phyloP scores from a whole-genome alignment of 495 filamentous ascomycete genomes.

The Astrothelium subdiscretum region DNA sequence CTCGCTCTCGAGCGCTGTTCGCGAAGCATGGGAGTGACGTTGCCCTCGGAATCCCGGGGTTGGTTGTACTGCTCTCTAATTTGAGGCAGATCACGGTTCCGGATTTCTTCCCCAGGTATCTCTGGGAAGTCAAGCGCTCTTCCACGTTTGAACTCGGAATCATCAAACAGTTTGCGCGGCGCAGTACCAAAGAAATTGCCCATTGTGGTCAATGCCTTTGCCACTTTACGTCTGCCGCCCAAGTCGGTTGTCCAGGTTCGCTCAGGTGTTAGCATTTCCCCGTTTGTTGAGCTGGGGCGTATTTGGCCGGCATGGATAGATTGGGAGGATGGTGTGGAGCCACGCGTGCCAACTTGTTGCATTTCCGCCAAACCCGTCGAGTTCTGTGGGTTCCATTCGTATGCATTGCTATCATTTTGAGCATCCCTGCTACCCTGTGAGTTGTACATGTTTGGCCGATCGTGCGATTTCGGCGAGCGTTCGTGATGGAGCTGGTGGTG shows the following conservation, averaged over 20 bases:
- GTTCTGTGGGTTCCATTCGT: background rate
- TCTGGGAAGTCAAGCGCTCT: conserved; percentile 37
- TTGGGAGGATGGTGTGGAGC: background rate
- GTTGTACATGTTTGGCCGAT: background rate
- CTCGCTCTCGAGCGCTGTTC: conserved; percentile 18
- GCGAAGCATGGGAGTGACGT: conserved; percentile 6
- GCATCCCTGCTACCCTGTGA: background rate
- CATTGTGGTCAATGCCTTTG: conserved; percentile 24
- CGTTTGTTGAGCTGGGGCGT: background rate
- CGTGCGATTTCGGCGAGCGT: background rate
- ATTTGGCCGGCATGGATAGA: background rate
- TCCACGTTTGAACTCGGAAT: conserved; percentile 34
- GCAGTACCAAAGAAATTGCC: conserved; percentile 31
- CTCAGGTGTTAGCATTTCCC: conserved; percentile 1
- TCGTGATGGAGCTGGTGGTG: conserved; percentile 17
- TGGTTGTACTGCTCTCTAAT: conserved; percentile 33
- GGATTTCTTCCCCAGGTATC: conserved; percentile 37
- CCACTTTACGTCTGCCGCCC: conserved; percentile 32
- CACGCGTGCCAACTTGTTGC: background rate
- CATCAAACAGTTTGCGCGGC: conserved; percentile 31
- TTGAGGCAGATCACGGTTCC: conserved; percentile 29
- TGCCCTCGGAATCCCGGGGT: conserved; percentile 15
- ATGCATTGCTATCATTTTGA: background rate
- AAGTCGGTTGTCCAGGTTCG: conserved; percentile 15
- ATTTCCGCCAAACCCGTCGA: background rate